Conservation (phyloP, 768 basidiomycete species). For the Cantharellus cinnabarinus region DNA sequence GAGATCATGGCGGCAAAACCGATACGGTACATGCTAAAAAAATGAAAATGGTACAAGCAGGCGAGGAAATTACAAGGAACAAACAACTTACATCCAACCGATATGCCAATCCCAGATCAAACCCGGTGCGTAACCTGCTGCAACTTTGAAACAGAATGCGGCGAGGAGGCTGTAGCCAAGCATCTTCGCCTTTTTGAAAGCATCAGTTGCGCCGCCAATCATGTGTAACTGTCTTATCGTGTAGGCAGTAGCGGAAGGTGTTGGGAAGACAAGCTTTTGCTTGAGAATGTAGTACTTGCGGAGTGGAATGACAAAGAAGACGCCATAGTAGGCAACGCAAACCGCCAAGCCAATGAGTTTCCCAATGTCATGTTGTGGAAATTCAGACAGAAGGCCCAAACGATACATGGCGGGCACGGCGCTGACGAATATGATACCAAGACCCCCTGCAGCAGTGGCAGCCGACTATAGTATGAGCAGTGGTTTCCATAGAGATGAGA, state of each 20-base stretch:
- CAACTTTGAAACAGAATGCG: constrained; percentile 32
- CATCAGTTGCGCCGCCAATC: constrained; percentile 27
- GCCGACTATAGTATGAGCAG: constrained; percentile 2
- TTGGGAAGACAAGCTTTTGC: constrained; percentile 43
- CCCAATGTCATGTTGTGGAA: constrained; percentile 32
- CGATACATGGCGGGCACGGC: constrained; percentile 43
- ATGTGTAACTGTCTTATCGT: constrained; percentile 43
- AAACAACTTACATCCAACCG: constrained; percentile 25
- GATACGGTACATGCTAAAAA: constrained; percentile 23
- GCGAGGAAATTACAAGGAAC: background rate
- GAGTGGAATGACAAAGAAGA: constrained; percentile 43
- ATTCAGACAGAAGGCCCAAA: constrained; percentile 25
- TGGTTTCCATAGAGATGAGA: no score
- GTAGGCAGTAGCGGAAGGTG: constrained; percentile 44
- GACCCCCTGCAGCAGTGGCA: constrained; percentile 29
- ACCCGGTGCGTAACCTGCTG: constrained; percentile 38
- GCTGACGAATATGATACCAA: constrained; percentile 36
- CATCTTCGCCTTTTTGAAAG: constrained; percentile 34
- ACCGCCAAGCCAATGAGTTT: constrained; percentile 34
- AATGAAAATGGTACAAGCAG: background rate
- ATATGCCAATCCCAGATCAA: constrained; percentile 42
- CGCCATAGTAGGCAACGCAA: constrained; percentile 7
- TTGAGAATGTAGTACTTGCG: constrained; percentile 41
- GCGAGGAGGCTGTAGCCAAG: constrained; percentile 27
- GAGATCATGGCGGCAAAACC: constrained; percentile 41